A percentile compares a stretch with the other conserved stretches of the same genome.
Evolutionary conservation across 768 basidiomycete genomes (phyloP).

Genomic region (Mycena epipterygia): DNA sequence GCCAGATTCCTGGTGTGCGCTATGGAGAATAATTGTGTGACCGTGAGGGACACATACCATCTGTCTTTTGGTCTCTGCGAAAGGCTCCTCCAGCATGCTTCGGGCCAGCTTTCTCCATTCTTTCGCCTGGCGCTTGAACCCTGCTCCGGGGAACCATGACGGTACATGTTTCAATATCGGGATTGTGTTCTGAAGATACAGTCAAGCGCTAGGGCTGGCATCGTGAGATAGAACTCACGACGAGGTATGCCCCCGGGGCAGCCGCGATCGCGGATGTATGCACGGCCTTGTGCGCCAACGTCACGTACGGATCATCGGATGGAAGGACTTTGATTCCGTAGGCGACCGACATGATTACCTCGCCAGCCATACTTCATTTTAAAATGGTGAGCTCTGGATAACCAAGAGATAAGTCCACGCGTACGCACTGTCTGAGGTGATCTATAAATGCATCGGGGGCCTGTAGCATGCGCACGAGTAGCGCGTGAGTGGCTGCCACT

Average conservation of each 20-base stretch:
- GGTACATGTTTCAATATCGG: slow-evolving; percentile 44
- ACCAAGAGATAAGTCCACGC: background rate
- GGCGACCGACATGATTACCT: slow-evolving; percentile 39
- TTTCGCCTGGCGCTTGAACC: slow-evolving; percentile 56
- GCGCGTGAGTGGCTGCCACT: slow-evolving; percentile 35
- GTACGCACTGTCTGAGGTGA: slow-evolving; percentile 43
- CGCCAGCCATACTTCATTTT: slow-evolving; percentile 38
- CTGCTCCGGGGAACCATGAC: slow-evolving; percentile 60
- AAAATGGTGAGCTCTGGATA: background rate
- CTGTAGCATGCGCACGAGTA: slow-evolving; percentile 40
- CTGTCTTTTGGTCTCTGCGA: slow-evolving; percentile 46
- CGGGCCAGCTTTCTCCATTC: slow-evolving; percentile 46
- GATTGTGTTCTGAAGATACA: background rate
- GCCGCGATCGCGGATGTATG: slow-evolving; percentile 39
- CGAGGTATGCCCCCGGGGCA: slow-evolving; percentile 48
- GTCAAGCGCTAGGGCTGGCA: background rate
- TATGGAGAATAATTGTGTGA: background rate
- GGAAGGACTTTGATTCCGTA: slow-evolving; percentile 45
- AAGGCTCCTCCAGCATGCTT: slow-evolving; percentile 55
- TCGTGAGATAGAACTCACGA: slow-evolving; percentile 37
- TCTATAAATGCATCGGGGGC: slow-evolving; percentile 42
- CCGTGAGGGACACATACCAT: slow-evolving; percentile 43
- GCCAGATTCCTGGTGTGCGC: background rate
- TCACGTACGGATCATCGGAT: slow-evolving; percentile 43
- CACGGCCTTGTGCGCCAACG: slow-evolving; percentile 41